Evolutionary conservation across 1,284 basidiomycete species (phyloP).

Genomic region (Paramarasmius palmivorus): DNA sequence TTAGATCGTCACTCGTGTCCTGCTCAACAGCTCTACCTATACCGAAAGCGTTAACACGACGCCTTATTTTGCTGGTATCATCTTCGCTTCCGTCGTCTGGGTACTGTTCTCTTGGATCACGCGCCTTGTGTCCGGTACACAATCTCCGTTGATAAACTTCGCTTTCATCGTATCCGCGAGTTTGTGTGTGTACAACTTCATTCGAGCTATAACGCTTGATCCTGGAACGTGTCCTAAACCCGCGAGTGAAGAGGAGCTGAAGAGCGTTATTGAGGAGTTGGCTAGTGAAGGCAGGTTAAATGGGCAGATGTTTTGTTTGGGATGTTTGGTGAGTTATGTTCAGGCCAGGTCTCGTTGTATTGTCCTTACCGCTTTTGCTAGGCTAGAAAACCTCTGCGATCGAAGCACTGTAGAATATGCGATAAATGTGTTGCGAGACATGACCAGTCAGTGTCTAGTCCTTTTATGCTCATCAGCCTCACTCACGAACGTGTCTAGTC

Average conservation of each 20-base stretch:
- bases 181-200: no score
- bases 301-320: constrained; percentile 94
- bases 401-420: constrained; percentile 94
- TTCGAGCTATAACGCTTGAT: constrained; percentile 67
- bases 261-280: constrained; percentile 85
- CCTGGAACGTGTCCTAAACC: constrained; percentile 89
- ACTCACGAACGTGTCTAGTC: constrained; percentile 46
- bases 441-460: constrained; percentile 73
- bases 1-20: constrained; percentile 79
- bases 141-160: background rate
- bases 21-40: constrained; percentile 77
- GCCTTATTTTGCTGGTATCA: constrained; percentile 93
- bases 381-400: constrained; percentile 89
- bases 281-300: constrained; percentile 87
- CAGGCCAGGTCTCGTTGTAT: no score
- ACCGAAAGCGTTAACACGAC: constrained; percentile 76
- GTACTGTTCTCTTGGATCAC: constrained; percentile 84
- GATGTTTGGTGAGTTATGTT: constrained; percentile 74
- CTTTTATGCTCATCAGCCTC: background rate
- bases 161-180: background rate
- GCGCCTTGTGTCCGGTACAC: constrained; percentile 67
- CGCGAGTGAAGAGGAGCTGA: constrained; percentile 78
- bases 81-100: constrained; percentile 85
- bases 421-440: constrained; percentile 87
- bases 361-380: no score